phyloP scores from a whole-genome alignment of 225 moss, liverwort and hornwort genomes.

The Neckera pumila region DNA sequence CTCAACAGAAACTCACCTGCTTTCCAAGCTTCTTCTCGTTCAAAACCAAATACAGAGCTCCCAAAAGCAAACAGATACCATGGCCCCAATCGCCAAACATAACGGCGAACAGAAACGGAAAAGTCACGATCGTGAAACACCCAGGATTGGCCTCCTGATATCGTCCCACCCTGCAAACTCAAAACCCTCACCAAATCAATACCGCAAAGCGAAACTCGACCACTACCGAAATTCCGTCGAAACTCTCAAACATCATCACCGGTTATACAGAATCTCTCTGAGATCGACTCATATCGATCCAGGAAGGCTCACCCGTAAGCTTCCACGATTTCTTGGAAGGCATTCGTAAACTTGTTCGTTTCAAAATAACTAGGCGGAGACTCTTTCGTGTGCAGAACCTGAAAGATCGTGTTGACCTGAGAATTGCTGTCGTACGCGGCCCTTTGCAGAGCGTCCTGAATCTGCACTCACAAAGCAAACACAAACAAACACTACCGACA shows the following conservation, averaged over 20 bases:
- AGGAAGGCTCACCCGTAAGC: conserved; percentile 72
- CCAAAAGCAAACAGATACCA: conserved; percentile 65
- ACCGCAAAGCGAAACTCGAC: background rate
- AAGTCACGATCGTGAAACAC: conserved; percentile 85
- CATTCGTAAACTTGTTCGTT: conserved; percentile 93
- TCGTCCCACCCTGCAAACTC: conserved; percentile 67
- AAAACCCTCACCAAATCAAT: background rate
- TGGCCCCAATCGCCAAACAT: conserved; percentile 99
- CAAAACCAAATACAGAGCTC: conserved; percentile 53
- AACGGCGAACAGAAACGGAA: conserved; percentile 94
- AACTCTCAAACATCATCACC: background rate
- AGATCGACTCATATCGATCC: background rate
- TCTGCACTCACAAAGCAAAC: conserved; percentile 36
- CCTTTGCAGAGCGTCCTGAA: conserved; percentile 94
- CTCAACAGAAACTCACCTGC: conserved; percentile 34
- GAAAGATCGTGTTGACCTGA: conserved; percentile 93
- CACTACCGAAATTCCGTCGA: background rate
- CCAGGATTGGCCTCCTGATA: conserved; percentile 98
- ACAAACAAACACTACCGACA: background rate
- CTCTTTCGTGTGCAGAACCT: conserved; percentile 87
- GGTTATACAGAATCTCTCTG: background rate
- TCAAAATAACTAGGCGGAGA: conserved; percentile 83
- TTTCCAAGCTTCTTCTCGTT: conserved; percentile 70
- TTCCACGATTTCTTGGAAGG: conserved; percentile 96
- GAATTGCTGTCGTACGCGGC: conserved; percentile 94